phyloP scores from a whole-genome alignment of 495 filamentous ascomycete genomes.

The Podospora sp. region DNA sequence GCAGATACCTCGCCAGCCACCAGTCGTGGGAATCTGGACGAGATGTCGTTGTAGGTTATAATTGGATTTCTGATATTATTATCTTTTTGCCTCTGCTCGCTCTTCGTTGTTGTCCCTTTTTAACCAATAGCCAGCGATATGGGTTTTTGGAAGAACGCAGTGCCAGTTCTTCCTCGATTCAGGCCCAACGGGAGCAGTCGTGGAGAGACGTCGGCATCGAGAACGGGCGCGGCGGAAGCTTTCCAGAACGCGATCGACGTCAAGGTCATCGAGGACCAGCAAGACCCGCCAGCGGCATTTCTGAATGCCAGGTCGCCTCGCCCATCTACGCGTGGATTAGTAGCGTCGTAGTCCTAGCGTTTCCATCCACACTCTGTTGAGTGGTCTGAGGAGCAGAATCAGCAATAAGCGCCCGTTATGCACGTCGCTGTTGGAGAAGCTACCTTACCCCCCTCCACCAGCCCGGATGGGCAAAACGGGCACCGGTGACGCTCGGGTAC shows the following conservation, averaged over 20 bases:
- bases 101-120: slow-evolving; percentile 16
- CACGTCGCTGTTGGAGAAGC: slow-evolving; percentile 11
- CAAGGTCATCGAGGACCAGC: not conserved
- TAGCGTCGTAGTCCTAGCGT: not conserved
- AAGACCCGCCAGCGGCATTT: not conserved
- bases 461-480: slow-evolving; percentile 1
- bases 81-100: slow-evolving; percentile 23
- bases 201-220: slow-evolving; percentile 5
- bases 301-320: not conserved
- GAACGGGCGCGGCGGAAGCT: slow-evolving; percentile 17
- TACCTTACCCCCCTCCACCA: slow-evolving; percentile 12
- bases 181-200: slow-evolving; percentile 20
- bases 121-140: slow-evolving; percentile 25
- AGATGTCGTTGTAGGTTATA: slow-evolving; percentile 20
- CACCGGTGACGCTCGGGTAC: slow-evolving; percentile 31
- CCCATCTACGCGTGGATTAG: not conserved
- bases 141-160: slow-evolving; percentile 24
- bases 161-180: slow-evolving; percentile 17
- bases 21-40: slow-evolving; percentile 9
- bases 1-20: slow-evolving; percentile 24
- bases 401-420: slow-evolving; percentile 21
- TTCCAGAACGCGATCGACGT: slow-evolving; percentile 33
- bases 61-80: slow-evolving; percentile 30
- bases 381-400: slow-evolving; percentile 9
- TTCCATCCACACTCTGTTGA: not conserved